Evolutionary conservation across 768 basidiomycete genomes (phyloP).

Genomic region (Paxillus rubicundulus): DNA sequence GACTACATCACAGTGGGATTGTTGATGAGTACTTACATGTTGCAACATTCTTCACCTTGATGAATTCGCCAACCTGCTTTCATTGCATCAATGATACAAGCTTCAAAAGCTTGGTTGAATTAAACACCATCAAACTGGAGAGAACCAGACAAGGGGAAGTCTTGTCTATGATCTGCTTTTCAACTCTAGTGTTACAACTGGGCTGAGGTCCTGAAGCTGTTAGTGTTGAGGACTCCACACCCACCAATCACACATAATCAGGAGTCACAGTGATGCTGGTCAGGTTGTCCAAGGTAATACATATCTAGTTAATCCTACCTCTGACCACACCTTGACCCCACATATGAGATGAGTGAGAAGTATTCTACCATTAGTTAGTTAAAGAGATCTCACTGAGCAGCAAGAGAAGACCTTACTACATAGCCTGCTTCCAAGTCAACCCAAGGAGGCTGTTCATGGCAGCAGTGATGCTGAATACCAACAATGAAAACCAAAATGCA

Average conservation of each 20-base stretch:
- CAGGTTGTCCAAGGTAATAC: slow-evolving; percentile 44
- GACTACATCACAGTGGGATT: no score
- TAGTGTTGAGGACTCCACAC: slow-evolving; percentile 46
- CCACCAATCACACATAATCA: slow-evolving; percentile 45
- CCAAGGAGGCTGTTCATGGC: slow-evolving; percentile 53
- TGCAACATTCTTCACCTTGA: no score
- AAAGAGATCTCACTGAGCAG: slow-evolving; percentile 5
- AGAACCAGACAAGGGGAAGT: no score
- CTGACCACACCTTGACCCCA: slow-evolving; percentile 52
- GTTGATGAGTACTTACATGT: no score
- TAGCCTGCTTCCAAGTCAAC: slow-evolving; percentile 55
- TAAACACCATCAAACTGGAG: no score
- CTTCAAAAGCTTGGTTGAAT: no score
- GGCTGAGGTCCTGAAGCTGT: slow-evolving; percentile 44
- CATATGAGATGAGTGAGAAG: slow-evolving; percentile 49
- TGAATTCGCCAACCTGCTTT: no score
- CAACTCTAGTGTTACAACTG: slow-evolving; percentile 45
- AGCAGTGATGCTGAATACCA: slow-evolving; percentile 53
- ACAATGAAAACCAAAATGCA: slow-evolving; percentile 52
- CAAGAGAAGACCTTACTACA: slow-evolving; percentile 43
- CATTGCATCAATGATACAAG: no score
- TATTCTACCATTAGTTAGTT: slow-evolving; percentile 36
- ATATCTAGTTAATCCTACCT: slow-evolving; percentile 38
- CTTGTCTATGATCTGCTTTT: slow-evolving; percentile 56
- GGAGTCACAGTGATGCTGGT: slow-evolving; percentile 51